These are phyloP conservation scores for Closterium sp. DNA, from an alignment of 139 green algal species.

Conservation along the genomic window DNA sequence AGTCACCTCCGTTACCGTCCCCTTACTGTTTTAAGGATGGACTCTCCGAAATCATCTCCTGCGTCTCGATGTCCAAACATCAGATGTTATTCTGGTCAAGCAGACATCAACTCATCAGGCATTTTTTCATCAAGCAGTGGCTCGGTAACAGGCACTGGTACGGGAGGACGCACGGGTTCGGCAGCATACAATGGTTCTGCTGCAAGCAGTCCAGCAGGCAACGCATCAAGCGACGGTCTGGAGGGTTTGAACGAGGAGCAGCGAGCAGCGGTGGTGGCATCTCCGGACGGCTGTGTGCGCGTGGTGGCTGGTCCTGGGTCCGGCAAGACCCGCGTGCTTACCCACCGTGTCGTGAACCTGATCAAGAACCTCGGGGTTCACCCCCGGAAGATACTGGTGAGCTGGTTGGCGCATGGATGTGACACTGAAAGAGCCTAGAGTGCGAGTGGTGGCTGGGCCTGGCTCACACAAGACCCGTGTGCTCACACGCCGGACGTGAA, in stretches of 20 bases:
- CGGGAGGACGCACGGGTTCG: too few relatives aligned
- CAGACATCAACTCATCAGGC: neutral
- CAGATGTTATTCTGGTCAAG: neutral
- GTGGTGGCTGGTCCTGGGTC: conserved; percentile 63
- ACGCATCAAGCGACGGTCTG: neutral
- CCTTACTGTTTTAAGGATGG: neutral
- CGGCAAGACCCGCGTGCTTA: conserved; percentile 80
- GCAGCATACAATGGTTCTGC: too few relatives aligned
- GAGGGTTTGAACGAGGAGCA: neutral
- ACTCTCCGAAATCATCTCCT: neutral
- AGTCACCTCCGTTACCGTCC: neutral
- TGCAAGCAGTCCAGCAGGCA: neutral
- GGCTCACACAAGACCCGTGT: conserved; percentile 68
- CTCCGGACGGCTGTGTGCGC: neutral
- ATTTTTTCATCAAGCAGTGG: neutral
- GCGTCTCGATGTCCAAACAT: neutral
- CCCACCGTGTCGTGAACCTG: conserved; percentile 64
- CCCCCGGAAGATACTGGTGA: conserved; percentile 58
- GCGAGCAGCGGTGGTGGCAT: neutral
- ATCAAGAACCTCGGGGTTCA: conserved; percentile 48
- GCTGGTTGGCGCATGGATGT: too few relatives aligned
- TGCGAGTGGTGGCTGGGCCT: conserved; percentile 47
- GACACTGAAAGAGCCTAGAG: too few relatives aligned
- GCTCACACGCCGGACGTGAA: conserved; percentile 64
- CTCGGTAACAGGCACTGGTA: neutral